Evolutionary conservation across 495 filamentous ascomycete genomes (phyloP).

Genomic region (Astrothelium subdiscretum): DNA sequence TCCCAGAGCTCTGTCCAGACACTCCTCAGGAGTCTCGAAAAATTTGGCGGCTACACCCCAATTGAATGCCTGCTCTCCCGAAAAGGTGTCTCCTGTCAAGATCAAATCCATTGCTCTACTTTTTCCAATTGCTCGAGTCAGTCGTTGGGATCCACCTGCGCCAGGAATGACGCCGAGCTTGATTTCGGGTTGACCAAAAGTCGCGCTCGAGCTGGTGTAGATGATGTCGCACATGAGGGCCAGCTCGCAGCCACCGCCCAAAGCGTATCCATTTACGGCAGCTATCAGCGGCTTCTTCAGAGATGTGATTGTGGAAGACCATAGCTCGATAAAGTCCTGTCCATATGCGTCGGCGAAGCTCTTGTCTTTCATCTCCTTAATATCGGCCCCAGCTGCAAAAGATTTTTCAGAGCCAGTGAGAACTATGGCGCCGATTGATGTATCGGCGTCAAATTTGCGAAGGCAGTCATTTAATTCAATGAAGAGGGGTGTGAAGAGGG

Average conservation of each 20-base stretch:
- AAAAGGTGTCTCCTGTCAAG: slow-evolving; percentile 73
- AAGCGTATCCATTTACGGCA: slow-evolving; percentile 85
- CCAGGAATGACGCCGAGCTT: slow-evolving; percentile 87
- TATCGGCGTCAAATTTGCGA: slow-evolving; percentile 54
- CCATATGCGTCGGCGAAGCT: slow-evolving; percentile 78
- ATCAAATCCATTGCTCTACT: slow-evolving; percentile 87
- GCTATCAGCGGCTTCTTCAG: slow-evolving; percentile 89
- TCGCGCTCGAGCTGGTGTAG: slow-evolving; percentile 72
- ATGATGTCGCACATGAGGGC: slow-evolving; percentile 96
- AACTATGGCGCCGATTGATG: slow-evolving; percentile 61
- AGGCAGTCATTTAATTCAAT: slow-evolving; percentile 79
- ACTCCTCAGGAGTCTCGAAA: slow-evolving; percentile 69
- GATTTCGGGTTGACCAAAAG: slow-evolving; percentile 94
- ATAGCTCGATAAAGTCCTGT: slow-evolving; percentile 81
- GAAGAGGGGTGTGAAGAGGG: slow-evolving; percentile 79
- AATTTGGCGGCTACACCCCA: slow-evolving; percentile 84
- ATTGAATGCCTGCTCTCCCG: slow-evolving; percentile 64
- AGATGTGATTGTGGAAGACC: slow-evolving; percentile 68
- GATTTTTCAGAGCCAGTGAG: slow-evolving; percentile 79
- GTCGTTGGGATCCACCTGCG: slow-evolving; percentile 80
- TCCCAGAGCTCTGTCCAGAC: slow-evolving; percentile 63
- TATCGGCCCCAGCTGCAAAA: slow-evolving; percentile 96
- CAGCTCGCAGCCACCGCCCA: slow-evolving; percentile 92
- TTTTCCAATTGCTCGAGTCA: slow-evolving; percentile 82
- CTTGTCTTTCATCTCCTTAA: slow-evolving; percentile 93